Evolutionary conservation across 192 early-diverging fungal species (phyloP).

Genomic region (Linnemannia exigua): DNA sequence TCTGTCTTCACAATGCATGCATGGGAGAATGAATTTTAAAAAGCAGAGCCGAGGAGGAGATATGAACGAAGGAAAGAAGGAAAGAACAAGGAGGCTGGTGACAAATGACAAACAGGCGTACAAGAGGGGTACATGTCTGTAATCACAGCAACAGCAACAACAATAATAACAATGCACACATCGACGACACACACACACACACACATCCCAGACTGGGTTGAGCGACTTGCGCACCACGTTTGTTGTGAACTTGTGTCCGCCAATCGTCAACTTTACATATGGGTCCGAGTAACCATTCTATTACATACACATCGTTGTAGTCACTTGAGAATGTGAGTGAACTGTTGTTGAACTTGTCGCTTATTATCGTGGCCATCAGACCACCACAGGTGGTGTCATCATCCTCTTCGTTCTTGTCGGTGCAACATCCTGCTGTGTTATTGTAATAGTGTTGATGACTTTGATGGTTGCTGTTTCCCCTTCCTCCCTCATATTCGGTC

Average conservation of each 20-base stretch:
- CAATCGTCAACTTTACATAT: slow-evolving; percentile 45
- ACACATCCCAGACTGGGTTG: slow-evolving; percentile 75
- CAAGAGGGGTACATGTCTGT: not conserved
- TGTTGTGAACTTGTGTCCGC: slow-evolving; percentile 62
- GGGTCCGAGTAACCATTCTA: slow-evolving; percentile 54
- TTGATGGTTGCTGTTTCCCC: no score
- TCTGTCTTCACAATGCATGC: not conserved
- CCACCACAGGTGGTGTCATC: no score
- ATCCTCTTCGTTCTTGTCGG: no score
- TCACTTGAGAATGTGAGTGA: not conserved
- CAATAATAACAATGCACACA: not conserved
- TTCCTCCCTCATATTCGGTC: not conserved
- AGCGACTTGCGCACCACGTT: slow-evolving; percentile 73
- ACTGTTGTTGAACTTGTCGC: no score
- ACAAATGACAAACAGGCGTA: not conserved
- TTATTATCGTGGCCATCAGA: no score
- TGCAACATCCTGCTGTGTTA: no score
- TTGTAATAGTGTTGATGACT: no score
- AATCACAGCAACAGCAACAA: no score
- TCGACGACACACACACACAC: not conserved
- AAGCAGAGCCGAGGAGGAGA: slow-evolving; percentile 4
- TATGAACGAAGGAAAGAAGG: not conserved
- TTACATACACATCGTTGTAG: not conserved
- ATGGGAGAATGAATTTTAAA: not conserved
- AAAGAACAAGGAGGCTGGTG: not conserved